Conservation (phyloP, 2,329 filamentous ascomycete genomes). For the Ascochyta koolunga region DNA sequence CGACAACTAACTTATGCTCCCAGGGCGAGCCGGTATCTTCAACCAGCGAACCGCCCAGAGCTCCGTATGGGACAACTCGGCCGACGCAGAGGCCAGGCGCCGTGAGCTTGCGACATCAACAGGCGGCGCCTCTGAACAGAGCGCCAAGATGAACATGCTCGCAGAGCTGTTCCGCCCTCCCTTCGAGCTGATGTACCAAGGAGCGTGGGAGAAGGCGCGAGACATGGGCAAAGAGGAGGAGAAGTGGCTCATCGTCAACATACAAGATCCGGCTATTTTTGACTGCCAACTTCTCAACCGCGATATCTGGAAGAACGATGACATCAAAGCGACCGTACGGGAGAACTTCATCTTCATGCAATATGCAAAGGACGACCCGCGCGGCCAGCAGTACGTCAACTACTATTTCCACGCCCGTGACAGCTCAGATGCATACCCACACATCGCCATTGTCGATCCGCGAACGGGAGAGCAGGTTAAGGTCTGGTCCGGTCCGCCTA, state of each 20-base stretch:
- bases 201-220: conserved; percentile 83
- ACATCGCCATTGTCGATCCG: conserved; percentile 94
- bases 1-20: conserved; percentile 37
- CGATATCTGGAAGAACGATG: conserved; percentile 91
- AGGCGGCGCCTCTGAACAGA: conserved; percentile 68
- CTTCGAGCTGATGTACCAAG: conserved; percentile 81
- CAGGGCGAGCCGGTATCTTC: conserved; percentile 66
- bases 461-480: conserved; percentile 97
- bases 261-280: conserved; percentile 92
- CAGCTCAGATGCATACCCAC: conserved; percentile 87
- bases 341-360: conserved; percentile 98
- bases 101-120: conserved; percentile 65
- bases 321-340: conserved; percentile 77
- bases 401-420: conserved; percentile 87
- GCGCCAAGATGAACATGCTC: conserved; percentile 75
- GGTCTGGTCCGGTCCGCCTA: conserved; percentile 86
- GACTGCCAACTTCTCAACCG: conserved; percentile 93
- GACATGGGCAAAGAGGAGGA: conserved; percentile 83
- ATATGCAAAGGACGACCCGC: conserved; percentile 83
- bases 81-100: conserved; percentile 55
- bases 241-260: conserved; percentile 95
- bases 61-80: conserved; percentile 65
- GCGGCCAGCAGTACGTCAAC: conserved; percentile 79
- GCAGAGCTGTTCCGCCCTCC: conserved; percentile 93
- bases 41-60: conserved; percentile 65